These are phyloP conservation scores for Centrapalus pauciflorus DNA, from an alignment of 129 eudicot species.

Conservation along the genomic window DNA sequence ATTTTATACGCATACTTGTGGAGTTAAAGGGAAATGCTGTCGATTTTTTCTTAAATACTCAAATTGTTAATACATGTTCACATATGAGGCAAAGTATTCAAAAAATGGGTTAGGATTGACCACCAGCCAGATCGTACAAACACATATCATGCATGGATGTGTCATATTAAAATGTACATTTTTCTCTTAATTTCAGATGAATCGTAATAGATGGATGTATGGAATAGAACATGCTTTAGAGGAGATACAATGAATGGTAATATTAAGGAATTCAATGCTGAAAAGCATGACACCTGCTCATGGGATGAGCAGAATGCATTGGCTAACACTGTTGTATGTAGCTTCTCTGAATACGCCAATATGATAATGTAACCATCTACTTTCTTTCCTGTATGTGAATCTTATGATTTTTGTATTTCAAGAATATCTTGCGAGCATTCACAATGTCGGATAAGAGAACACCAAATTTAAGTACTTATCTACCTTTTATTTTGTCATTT, in stretches of 20 bases:
- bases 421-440: constrained; percentile 75
- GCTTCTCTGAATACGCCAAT: background rate
- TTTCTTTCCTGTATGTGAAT: constrained; percentile 3
- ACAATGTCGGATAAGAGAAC: constrained; percentile 34
- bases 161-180: too few relatives aligned
- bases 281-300: constrained; percentile 41
- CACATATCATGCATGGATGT: too few relatives aligned
- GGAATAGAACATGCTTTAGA: too few relatives aligned
- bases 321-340: constrained; percentile 74
- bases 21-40: too few relatives aligned
- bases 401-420: constrained; percentile 27
- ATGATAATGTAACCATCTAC: background rate
- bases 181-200: too few relatives aligned
- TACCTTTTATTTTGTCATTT: background rate
- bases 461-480: constrained; percentile 61
- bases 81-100: too few relatives aligned
- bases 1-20: too few relatives aligned
- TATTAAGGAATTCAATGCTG: constrained; percentile 86
- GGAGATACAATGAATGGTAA: constrained; percentile 84
- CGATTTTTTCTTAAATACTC: too few relatives aligned
- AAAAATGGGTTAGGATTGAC: too few relatives aligned
- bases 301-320: constrained; percentile 79
- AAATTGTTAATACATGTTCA: too few relatives aligned
- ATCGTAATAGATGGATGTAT: too few relatives aligned
- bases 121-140: too few relatives aligned